A percentile compares a stretch with the other conserved stretches of the same genome.
Evolutionary conservation across 177 flowering plant species (phyloP).

Genomic region (Vitis hybrid): DNA sequence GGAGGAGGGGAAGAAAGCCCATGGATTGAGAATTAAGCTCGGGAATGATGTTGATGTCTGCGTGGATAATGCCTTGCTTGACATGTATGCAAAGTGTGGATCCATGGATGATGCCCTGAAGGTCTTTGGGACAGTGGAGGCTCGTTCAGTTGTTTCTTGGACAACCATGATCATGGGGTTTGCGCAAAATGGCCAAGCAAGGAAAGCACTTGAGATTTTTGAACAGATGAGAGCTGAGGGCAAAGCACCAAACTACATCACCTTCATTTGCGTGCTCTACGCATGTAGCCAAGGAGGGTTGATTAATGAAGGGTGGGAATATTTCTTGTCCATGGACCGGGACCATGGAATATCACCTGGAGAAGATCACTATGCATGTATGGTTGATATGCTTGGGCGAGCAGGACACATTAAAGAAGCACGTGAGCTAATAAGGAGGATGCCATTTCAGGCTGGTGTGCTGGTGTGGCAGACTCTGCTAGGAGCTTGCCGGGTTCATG

Average conservation of each 20-base stretch:
- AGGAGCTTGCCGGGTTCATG: slow-evolving; percentile 58
- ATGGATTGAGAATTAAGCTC: slow-evolving; percentile 58
- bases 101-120: slow-evolving; percentile 54
- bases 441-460: slow-evolving; percentile 63
- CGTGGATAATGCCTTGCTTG: slow-evolving; percentile 72
- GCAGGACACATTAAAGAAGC: slow-evolving; percentile 63
- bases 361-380: slow-evolving; percentile 77
- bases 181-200: slow-evolving; percentile 40
- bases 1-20: slow-evolving; percentile 65
- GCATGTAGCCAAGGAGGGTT: slow-evolving; percentile 79
- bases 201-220: slow-evolving; percentile 32
- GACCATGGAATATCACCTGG: slow-evolving; percentile 55
- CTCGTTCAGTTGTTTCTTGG: slow-evolving; percentile 65
- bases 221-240: slow-evolving; percentile 38
- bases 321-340: slow-evolving; percentile 49
- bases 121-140: slow-evolving; percentile 50
- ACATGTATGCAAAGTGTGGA: slow-evolving; percentile 87
- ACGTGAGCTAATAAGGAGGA: slow-evolving; percentile 45
- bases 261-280: slow-evolving; percentile 65
- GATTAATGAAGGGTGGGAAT: slow-evolving; percentile 52
- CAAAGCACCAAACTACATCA: slow-evolving; percentile 42
- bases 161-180: slow-evolving; percentile 53
- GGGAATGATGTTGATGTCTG: slow-evolving; percentile 53
- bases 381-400: slow-evolving; percentile 72
- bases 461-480: slow-evolving; percentile 75